Evolutionary conservation across 768 basidiomycete species (phyloP).

Genomic region (Leccinum boreale): DNA sequence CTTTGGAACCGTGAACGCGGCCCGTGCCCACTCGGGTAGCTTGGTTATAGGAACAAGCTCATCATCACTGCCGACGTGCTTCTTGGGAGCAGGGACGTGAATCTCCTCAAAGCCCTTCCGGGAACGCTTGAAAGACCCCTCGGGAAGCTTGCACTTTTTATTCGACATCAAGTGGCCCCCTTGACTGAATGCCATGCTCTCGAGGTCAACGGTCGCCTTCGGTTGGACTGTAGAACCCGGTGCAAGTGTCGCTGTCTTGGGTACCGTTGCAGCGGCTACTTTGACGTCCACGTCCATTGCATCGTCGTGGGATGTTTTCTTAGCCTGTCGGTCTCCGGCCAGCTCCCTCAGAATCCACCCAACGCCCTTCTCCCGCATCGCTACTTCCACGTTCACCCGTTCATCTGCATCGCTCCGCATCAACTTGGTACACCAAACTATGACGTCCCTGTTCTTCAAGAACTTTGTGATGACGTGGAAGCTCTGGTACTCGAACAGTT

Average conservation of each 20-base stretch:
- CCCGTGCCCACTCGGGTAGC: conserved; percentile 83
- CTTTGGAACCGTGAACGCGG: conserved; percentile 77
- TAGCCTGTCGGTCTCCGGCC: conserved; percentile 72
- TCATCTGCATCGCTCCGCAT: conserved; percentile 87
- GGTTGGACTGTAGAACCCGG: conserved; percentile 88
- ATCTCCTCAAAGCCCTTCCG: conserved; percentile 98
- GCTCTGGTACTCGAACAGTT: conserved; percentile 89
- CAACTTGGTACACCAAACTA: conserved; percentile 98
- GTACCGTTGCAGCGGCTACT: conserved; percentile 43
- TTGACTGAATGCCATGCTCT: conserved; percentile 93
- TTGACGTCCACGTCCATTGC: conserved; percentile 81
- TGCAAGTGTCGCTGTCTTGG: conserved; percentile 81
- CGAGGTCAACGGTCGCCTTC: conserved; percentile 81
- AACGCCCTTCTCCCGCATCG: conserved; percentile 95
- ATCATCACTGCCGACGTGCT: conserved; percentile 56
- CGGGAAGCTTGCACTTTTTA: conserved; percentile 96
- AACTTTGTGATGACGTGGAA: conserved; percentile 89
- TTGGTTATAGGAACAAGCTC: conserved; percentile 70
- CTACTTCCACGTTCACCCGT: conserved; percentile 90
- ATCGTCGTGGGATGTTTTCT: conserved; percentile 43
- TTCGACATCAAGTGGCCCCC: conserved; percentile 98
- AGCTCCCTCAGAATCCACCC: conserved; percentile 94
- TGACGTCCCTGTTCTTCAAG: conserved; percentile 91
- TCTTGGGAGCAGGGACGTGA: conserved; percentile 91
- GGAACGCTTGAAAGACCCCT: conserved; percentile 95